Evolutionary conservation across 352 stramenopile genomes (phyloP).

Genomic region (Phytophthora fragariaefolia): DNA sequence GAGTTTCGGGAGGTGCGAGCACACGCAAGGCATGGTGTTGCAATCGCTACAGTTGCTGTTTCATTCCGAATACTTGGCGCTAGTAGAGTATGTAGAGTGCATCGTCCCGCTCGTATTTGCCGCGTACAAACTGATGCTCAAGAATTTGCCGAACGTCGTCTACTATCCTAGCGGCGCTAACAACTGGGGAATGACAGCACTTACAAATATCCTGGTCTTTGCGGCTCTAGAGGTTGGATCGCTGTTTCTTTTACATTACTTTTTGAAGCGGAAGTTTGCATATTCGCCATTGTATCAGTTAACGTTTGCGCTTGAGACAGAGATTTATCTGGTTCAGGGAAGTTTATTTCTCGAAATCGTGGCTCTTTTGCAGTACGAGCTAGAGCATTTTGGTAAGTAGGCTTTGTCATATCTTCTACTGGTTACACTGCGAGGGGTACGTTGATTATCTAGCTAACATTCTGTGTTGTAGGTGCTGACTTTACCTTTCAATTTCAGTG

Average conservation of each 20-base stretch:
- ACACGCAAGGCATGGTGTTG: constrained; percentile 15
- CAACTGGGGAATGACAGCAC: constrained; percentile 1
- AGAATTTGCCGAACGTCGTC: constrained; percentile 35
- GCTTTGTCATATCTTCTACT: neutral
- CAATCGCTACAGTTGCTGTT: constrained; percentile 40
- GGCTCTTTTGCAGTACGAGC: constrained; percentile 23
- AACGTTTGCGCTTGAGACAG: constrained; percentile 43
- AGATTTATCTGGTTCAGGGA: constrained; percentile 9
- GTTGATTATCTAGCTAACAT: neutral
- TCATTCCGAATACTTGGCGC: constrained; percentile 36
- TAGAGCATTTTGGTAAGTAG: constrained; percentile 17
- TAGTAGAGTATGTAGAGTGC: constrained; percentile 48
- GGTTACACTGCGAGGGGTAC: too few relatives aligned
- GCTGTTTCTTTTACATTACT: constrained; percentile 25
- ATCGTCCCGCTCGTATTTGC: constrained; percentile 39
- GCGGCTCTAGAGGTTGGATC: constrained; percentile 36
- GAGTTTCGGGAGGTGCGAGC: constrained; percentile 24
- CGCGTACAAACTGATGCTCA: constrained; percentile 37
- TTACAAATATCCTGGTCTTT: constrained; percentile 27
- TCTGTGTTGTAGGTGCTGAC: constrained; percentile 4
- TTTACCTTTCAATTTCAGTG: constrained; percentile 19
- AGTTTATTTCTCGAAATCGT: constrained; percentile 1
- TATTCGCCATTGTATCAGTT: constrained; percentile 41
- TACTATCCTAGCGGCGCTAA: constrained; percentile 35
- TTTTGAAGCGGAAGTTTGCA: constrained; percentile 34